Percentiles rank a stretch among this genome's conserved stretches.
phyloP scores from a whole-genome alignment of 2,329 filamentous ascomycete species.

The Daldinia eschscholtzii region DNA sequence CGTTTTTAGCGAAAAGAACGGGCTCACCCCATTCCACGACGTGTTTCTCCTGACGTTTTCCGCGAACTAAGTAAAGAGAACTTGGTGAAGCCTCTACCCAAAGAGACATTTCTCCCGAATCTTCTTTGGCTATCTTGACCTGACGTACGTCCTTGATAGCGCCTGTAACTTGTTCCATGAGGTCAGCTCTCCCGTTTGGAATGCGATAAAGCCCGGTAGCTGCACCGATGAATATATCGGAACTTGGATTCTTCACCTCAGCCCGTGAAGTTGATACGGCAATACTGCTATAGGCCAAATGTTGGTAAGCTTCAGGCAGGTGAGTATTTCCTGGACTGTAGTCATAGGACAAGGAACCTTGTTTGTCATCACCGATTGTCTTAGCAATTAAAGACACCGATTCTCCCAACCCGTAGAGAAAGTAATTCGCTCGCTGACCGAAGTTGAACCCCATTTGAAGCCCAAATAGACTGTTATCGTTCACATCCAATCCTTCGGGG shows the following conservation, averaged over 20 bases:
- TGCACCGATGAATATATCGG: neutral
- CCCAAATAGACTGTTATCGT: neutral
- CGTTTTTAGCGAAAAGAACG: neutral
- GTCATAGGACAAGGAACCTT: neutral
- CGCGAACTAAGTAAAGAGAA: neutral
- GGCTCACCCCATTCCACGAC: neutral
- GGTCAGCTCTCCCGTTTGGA: neutral
- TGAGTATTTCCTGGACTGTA: neutral
- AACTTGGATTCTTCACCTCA: neutral
- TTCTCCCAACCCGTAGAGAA: neutral
- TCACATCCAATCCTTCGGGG: neutral
- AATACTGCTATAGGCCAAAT: neutral
- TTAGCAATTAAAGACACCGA: neutral
- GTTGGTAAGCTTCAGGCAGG: neutral
- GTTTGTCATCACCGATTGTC: neutral
- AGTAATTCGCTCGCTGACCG: neutral
- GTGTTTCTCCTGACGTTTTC: neutral
- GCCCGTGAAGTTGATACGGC: neutral
- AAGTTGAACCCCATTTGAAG: slow-evolving; percentile 1
- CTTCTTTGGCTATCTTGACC: slow-evolving; percentile 1
- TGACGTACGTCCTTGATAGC: neutral
- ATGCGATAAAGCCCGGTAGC: slow-evolving; percentile 1
- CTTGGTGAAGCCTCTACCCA: neutral
- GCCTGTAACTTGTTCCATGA: slow-evolving; percentile 1
- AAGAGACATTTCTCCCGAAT: neutral